Conservation (phyloP, 768 basidiomycete species). For the Sistotremastrum niveocremeum region DNA sequence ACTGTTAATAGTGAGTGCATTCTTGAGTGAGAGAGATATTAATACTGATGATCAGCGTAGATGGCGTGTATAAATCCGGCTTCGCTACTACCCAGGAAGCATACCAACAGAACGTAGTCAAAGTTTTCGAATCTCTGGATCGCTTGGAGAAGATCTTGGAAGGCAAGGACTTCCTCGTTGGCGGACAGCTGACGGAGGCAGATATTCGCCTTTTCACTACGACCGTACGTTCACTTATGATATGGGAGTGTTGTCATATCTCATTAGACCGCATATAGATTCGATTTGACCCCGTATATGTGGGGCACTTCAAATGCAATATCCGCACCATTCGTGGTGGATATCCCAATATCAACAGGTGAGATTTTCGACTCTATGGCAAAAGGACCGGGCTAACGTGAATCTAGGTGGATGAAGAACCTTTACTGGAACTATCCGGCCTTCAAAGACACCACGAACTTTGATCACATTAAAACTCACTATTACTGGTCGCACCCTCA, state of each 20-base stretch:
- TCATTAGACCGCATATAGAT: constrained; percentile 27
- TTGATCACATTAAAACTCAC: constrained; percentile 74
- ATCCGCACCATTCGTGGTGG: constrained; percentile 71
- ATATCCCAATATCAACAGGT: constrained; percentile 72
- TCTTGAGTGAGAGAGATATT: background rate
- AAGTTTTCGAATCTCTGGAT: constrained; percentile 71
- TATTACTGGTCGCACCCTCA: constrained; percentile 52
- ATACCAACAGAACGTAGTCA: constrained; percentile 62
- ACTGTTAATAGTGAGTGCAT: constrained; percentile 60
- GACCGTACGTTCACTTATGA: constrained; percentile 37
- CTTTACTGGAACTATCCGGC: constrained; percentile 86
- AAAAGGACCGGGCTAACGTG: constrained; percentile 1
- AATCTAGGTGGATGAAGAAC: constrained; percentile 59
- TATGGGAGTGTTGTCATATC: background rate
- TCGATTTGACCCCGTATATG: constrained; percentile 85
- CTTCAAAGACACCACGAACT: constrained; percentile 79
- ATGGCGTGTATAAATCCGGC: constrained; percentile 81
- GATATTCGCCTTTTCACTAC: constrained; percentile 89
- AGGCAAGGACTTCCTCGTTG: constrained; percentile 75
- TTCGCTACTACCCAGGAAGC: constrained; percentile 74
- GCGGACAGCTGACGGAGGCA: constrained; percentile 71
- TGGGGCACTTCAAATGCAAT: constrained; percentile 92
- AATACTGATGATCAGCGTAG: constrained; percentile 19
- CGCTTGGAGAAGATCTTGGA: constrained; percentile 63
- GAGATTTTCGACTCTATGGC: constrained; percentile 9